Evolutionary conservation across 31 red algal genomes (phyloP).

Genomic region (Bonnemaisonia californica): DNA sequence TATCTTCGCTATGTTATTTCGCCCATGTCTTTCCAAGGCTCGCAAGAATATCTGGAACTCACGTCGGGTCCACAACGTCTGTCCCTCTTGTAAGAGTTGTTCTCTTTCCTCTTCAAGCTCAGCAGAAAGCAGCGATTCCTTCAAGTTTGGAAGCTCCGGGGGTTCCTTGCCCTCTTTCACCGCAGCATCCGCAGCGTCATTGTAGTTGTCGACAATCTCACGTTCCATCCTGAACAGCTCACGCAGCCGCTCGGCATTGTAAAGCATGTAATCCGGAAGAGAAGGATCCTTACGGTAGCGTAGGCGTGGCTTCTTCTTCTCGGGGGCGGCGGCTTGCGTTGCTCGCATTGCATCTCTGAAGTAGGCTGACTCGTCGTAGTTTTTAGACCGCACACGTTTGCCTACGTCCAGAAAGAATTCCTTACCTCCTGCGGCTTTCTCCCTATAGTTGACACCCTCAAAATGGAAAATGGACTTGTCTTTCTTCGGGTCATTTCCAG

Average conservation of each 20-base stretch:
- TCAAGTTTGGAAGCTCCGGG: constrained; percentile 64
- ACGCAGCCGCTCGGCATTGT: constrained; percentile 62
- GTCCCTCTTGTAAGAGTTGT: constrained; percentile 69
- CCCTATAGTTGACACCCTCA: constrained; percentile 91
- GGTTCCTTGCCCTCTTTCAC: constrained; percentile 79
- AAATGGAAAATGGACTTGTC: constrained; percentile 92
- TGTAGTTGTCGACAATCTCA: constrained; percentile 79
- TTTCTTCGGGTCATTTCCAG: constrained; percentile 37
- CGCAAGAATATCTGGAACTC: constrained; percentile 92
- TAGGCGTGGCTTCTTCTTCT: constrained; percentile 55
- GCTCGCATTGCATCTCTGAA: constrained; percentile 68
- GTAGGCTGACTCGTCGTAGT: constrained; percentile 84
- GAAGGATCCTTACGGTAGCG: constrained; percentile 22
- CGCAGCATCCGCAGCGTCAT: constrained; percentile 71
- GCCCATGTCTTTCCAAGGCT: constrained; percentile 91
- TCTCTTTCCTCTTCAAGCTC: constrained; percentile 81
- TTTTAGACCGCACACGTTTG: constrained; percentile 88
- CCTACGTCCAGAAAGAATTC: constrained; percentile 96
- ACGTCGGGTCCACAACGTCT: constrained; percentile 81
- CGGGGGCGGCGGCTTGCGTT: constrained; percentile 19
- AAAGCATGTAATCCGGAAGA: constrained; percentile 65
- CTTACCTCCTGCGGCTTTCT: constrained; percentile 59
- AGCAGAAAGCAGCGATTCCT: constrained; percentile 67
- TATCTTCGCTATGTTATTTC: constrained; percentile 83
- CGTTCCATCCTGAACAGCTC: constrained; percentile 75